Evolutionary conservation across 768 basidiomycete genomes (phyloP).

Genomic region (Hypsizygus marmoreus): DNA sequence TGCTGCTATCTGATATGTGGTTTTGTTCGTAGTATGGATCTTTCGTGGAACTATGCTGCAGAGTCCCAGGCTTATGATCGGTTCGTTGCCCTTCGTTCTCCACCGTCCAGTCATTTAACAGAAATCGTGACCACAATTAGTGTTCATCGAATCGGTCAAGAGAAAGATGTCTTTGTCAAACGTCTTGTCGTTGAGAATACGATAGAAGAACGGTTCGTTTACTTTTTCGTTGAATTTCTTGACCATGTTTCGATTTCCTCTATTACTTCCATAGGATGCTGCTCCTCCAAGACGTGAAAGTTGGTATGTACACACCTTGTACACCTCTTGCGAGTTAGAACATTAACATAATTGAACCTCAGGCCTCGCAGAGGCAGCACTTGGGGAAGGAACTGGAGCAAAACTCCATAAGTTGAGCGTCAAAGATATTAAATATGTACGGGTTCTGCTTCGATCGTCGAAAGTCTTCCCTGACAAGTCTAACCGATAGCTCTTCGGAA

Average conservation of each 20-base stretch:
- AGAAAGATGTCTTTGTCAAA: constrained; percentile 68
- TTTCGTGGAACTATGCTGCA: constrained; percentile 74
- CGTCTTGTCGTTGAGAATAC: constrained; percentile 67
- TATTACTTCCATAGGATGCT: constrained; percentile 52
- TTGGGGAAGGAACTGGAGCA: constrained; percentile 65
- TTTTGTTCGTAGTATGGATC: constrained; percentile 52
- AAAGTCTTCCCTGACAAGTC: not conserved
- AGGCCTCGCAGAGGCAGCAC: constrained; percentile 67
- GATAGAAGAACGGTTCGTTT: constrained; percentile 72
- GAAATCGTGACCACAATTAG: constrained; percentile 40
- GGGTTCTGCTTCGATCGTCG: constrained; percentile 15
- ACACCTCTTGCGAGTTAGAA: not conserved
- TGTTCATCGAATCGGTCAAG: constrained; percentile 70
- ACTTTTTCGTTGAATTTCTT: not conserved
- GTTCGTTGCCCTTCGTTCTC: constrained; percentile 9
- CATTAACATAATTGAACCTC: not conserved
- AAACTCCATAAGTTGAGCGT: constrained; percentile 68
- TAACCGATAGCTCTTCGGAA: constrained; percentile 36
- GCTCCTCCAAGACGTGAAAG: constrained; percentile 67
- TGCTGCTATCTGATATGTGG: not conserved
- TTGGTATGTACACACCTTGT: constrained; percentile 34
- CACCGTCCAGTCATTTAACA: constrained; percentile 18
- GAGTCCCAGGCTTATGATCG: constrained; percentile 67
- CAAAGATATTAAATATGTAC: constrained; percentile 65
- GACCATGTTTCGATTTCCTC: not conserved